Evolutionary conservation across 2,329 filamentous ascomycete species (phyloP).

Genomic region (Penicillium janthinellum): DNA sequence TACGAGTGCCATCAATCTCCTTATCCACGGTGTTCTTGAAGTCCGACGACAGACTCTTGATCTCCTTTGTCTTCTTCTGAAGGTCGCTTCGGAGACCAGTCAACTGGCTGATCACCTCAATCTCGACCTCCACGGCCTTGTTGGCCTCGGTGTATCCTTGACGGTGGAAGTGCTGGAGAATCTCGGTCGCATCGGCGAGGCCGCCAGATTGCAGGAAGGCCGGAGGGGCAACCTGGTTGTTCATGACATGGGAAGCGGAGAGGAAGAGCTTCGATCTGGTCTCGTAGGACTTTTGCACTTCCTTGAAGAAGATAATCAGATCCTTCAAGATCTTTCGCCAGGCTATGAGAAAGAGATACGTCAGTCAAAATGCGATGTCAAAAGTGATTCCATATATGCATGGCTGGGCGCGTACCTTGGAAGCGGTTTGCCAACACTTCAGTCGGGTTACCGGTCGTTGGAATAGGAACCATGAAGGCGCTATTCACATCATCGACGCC

Average conservation of each 20-base stretch:
- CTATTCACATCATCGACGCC: conserved; percentile 70
- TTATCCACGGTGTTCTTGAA: conserved; percentile 97
- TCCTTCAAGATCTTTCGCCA: conserved; percentile 97
- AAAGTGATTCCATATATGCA: background rate
- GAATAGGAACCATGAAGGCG: conserved; percentile 86
- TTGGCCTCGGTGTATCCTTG: conserved; percentile 76
- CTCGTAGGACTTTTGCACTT: conserved; percentile 88
- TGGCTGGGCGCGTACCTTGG: conserved; percentile 64
- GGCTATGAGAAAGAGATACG: conserved; percentile 52
- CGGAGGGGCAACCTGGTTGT: conserved; percentile 73
- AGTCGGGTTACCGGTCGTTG: conserved; percentile 82
- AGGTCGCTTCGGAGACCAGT: conserved; percentile 85
- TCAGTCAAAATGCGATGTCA: conserved; percentile 5
- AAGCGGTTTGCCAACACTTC: conserved; percentile 86
- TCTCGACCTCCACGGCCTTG: conserved; percentile 88
- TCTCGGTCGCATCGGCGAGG: conserved; percentile 81
- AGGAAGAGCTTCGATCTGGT: conserved; percentile 76
- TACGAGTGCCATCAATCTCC: conserved; percentile 83
- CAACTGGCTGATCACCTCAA: conserved; percentile 85
- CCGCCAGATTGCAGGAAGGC: conserved; percentile 79
- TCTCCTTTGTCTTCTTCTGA: conserved; percentile 96
- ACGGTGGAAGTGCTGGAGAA: conserved; percentile 81
- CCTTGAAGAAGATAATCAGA: conserved; percentile 88
- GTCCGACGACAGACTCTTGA: conserved; percentile 87
- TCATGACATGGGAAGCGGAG: conserved; percentile 81